These are phyloP conservation scores for Suillus placidus DNA, from an alignment of 768 basidiomycete genomes.

Conservation along the genomic window DNA sequence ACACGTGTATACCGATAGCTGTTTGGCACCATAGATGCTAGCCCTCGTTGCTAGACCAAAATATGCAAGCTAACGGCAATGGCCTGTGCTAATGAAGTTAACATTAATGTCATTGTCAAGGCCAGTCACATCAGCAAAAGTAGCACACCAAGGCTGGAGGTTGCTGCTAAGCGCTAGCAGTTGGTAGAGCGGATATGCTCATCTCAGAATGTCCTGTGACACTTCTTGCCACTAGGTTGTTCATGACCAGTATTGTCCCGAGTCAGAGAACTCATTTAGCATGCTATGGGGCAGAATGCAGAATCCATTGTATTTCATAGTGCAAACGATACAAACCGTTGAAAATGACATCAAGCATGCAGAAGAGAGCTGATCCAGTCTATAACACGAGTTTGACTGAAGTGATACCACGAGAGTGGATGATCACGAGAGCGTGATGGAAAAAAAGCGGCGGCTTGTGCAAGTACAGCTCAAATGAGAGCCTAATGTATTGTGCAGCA, in stretches of 20 bases:
- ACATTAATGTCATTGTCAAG: not conserved
- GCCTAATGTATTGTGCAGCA: not conserved
- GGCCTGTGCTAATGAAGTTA: not conserved
- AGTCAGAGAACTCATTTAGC: not conserved
- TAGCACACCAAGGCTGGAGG: not conserved
- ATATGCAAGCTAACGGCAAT: not conserved
- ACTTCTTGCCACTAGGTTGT: not conserved
- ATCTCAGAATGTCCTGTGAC: not conserved
- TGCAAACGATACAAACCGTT: not conserved
- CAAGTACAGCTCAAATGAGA: not conserved
- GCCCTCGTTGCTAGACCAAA: not conserved
- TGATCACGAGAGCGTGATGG: not conserved
- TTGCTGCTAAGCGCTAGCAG: not conserved
- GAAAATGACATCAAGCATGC: not conserved
- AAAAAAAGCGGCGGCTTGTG: not conserved
- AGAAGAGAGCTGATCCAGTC: too few species aligned
- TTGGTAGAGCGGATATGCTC: not conserved
- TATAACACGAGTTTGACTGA: not conserved
- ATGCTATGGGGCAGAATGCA: not conserved
- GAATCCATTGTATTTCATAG: not conserved
- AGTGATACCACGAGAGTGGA: not conserved
- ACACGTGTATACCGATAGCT: not conserved
- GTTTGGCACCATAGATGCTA: not conserved
- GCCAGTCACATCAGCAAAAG: not conserved
- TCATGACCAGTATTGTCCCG: not conserved